Evolutionary conservation across 306 rosid species (phyloP).

Genomic region (Prunus fruticosa): DNA sequence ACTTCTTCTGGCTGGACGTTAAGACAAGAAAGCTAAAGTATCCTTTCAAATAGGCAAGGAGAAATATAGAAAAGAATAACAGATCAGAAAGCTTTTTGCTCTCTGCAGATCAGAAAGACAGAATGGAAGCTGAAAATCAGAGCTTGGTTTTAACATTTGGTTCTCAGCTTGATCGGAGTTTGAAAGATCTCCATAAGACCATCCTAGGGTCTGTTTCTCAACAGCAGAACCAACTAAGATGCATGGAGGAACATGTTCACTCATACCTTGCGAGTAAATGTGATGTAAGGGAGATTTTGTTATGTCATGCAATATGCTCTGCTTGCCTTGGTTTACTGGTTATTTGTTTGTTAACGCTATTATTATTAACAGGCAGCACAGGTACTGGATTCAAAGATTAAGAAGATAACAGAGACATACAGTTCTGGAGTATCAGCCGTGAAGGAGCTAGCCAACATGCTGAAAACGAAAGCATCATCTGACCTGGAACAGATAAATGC

Average conservation of each 20-base stretch:
- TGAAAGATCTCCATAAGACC: constrained; percentile 64
- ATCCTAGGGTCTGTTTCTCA: constrained; percentile 69
- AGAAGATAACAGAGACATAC: constrained; percentile 61
- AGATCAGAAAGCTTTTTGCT: background rate
- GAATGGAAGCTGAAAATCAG: constrained; percentile 67
- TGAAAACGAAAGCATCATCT: constrained; percentile 65
- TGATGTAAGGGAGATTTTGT: constrained; percentile 59
- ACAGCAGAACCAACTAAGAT: constrained; percentile 66
- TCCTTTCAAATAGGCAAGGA: too few relatives aligned
- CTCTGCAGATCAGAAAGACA: constrained; percentile 64
- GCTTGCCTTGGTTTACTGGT: constrained; percentile 5
- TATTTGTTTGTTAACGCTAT: constrained; percentile 16
- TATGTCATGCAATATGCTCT: background rate
- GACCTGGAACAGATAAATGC: constrained; percentile 64
- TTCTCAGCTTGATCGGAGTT: constrained; percentile 60
- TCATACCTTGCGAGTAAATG: constrained; percentile 62
- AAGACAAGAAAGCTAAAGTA: background rate
- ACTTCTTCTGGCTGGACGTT: background rate
- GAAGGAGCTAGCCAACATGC: constrained; percentile 55
- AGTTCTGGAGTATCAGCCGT: constrained; percentile 60
- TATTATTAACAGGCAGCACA: constrained; percentile 57
- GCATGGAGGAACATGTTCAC: constrained; percentile 68
- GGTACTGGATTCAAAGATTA: constrained; percentile 62
- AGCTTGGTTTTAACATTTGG: constrained; percentile 58
- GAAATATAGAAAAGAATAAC: background rate